Evolutionary conservation across 2,329 filamentous ascomycete species (phyloP).

Genomic region (Xylaria arbuscula): DNA sequence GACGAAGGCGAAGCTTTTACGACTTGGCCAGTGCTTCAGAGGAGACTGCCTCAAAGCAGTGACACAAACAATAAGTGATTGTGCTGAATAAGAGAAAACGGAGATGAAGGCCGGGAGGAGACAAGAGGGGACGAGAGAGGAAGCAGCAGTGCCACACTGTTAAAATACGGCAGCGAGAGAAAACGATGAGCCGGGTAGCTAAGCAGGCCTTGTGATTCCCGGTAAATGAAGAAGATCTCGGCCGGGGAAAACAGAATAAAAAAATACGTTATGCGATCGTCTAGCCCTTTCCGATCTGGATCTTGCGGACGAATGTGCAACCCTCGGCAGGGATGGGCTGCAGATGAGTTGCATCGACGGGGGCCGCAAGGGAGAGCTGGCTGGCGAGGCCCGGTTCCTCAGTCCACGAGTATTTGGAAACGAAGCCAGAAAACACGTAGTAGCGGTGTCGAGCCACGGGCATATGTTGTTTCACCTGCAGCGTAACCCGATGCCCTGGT

Average conservation of each 20-base stretch:
- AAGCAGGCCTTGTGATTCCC: slow-evolving; percentile 6
- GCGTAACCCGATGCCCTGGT: slow-evolving; percentile 14
- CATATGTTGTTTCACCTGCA: slow-evolving; percentile 23
- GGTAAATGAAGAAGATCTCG: slow-evolving; percentile 35
- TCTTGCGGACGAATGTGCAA: slow-evolving; percentile 37
- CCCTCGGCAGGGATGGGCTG: slow-evolving; percentile 33
- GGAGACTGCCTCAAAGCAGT: background rate
- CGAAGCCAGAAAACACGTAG: background rate
- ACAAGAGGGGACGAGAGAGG: slow-evolving; percentile 20
- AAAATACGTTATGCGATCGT: slow-evolving; percentile 22
- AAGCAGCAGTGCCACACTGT: slow-evolving; percentile 1
- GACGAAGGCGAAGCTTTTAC: slow-evolving; percentile 1
- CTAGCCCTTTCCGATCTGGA: slow-evolving; percentile 36
- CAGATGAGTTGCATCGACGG: slow-evolving; percentile 36
- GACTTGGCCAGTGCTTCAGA: background rate
- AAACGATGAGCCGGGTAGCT: slow-evolving; percentile 20
- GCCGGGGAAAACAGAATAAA: slow-evolving; percentile 6
- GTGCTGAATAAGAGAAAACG: slow-evolving; percentile 21
- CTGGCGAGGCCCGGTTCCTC: slow-evolving; percentile 5
- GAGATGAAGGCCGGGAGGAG: background rate
- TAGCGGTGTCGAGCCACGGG: slow-evolving; percentile 26
- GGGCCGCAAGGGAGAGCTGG: slow-evolving; percentile 12
- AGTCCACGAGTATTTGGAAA: slow-evolving; percentile 26
- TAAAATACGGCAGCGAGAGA: slow-evolving; percentile 15
- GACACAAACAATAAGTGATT: slow-evolving; percentile 2